Base-by-base conservation (phyloP, 371 early-diverging fungal genomes). In the Syncephalastrum sp. region DNA sequence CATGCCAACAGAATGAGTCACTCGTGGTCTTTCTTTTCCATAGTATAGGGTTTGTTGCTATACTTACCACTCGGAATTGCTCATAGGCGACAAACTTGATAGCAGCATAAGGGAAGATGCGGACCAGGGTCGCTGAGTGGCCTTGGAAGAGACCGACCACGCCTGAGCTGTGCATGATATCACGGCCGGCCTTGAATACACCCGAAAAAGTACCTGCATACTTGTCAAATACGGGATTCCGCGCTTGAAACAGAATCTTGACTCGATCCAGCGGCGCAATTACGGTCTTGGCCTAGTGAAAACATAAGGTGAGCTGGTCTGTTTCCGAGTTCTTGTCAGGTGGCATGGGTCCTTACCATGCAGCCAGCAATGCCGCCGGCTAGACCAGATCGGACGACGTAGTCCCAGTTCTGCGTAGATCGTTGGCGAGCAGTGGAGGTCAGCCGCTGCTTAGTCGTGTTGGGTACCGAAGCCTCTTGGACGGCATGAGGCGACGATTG, bases 181-280 rank as follows among this genome's bases (percentile, higher is more conserved):
- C 87, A 29, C 80, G 64, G 4, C 81, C 84, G 15, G 96, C 98
- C 45, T 81, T 81, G 63, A 95, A 89, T 23, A 91, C 87, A 4
- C 98, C 98, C 7, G 82, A 73, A 60, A 90, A 88, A n/a, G 89
- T 85, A 8, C 92, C 93, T 52, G 91, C 82, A 73, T 94, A 92
- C 69, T 86, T 84, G 44, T 86, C 86, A 72, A 86, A 97, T 15
- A 84, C 73, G 6, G 95, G 93, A 59, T 94, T 93, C 67, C 83
- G 86, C 19, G 96, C 86, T 75, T 98, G 99, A 67, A 98, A 98
- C 41, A 97, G 78, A 24, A 98, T 98, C 82, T 98, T 98, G 53
- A 98, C 96, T 59, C 99, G 84, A 70, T 98, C 99, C 61, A 98
- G 69, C 5, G 99, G 99, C 12, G 98, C 99, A 53, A 97, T 89